Evolutionary conservation across 495 filamentous ascomycete genomes (phyloP).

Genomic region (Aspergillus indologenus): DNA sequence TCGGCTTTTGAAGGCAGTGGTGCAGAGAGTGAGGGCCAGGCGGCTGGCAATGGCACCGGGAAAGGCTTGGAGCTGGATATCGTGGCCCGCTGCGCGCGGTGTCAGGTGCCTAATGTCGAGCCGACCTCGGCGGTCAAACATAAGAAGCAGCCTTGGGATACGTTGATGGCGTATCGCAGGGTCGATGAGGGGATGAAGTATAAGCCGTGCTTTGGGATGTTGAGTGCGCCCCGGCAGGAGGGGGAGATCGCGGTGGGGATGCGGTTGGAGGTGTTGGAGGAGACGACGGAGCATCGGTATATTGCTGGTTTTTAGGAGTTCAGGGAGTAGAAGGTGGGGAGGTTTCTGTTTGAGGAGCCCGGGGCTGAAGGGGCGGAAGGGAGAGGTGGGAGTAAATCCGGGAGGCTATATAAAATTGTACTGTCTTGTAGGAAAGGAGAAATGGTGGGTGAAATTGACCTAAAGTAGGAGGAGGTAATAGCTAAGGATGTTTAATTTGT

Average conservation of each 20-base stretch:
- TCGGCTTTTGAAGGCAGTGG: conserved; percentile 37
- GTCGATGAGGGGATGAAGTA: conserved; percentile 72
- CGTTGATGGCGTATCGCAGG: conserved; percentile 64
- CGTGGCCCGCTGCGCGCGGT: conserved; percentile 71
- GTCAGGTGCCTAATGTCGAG: conserved; percentile 83
- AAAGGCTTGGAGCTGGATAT: conserved; percentile 49
- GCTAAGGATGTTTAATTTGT: too few relatives aligned
- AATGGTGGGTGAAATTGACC: too few relatives aligned
- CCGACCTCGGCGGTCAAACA: conserved; percentile 68
- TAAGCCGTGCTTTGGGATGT: conserved; percentile 81
- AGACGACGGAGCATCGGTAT: conserved; percentile 58
- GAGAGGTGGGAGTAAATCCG: too few relatives aligned
- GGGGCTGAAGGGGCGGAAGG: too few relatives aligned
- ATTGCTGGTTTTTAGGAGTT: conserved; percentile 41
- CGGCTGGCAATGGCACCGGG: too few relatives aligned
- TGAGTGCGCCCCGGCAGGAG: conserved; percentile 61
- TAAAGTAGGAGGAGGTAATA: too few relatives aligned
- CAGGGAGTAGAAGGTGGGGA: too few relatives aligned
- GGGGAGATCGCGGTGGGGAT: conserved; percentile 53
- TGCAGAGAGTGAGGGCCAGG: too few relatives aligned
- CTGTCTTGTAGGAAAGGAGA: too few relatives aligned
- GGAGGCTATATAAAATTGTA: too few relatives aligned
- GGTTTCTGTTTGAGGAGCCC: too few relatives aligned
- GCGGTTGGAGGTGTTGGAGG: conserved; percentile 51
- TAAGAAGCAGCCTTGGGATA: conserved; percentile 69